A percentile compares a stretch with the other conserved stretches of the same genome.
Evolutionary conservation across 345 rosid genomes (phyloP).

Genomic region (Bretschneidera sinensis): DNA sequence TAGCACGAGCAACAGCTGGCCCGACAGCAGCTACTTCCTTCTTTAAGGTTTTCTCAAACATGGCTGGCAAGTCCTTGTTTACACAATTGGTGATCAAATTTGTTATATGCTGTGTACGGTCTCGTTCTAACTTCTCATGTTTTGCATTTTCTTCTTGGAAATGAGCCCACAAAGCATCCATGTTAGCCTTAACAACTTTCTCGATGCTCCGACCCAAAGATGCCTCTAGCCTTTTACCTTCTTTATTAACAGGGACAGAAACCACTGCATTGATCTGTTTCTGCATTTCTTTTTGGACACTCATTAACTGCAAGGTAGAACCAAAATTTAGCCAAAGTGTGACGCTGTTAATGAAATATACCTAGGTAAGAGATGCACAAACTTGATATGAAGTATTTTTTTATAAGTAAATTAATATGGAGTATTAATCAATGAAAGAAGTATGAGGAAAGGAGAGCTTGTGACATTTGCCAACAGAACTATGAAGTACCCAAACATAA

Average conservation of each 20-base stretch:
- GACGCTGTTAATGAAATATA: not conserved
- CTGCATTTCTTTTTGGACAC: slow-evolving; percentile 61
- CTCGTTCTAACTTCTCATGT: slow-evolving; percentile 55
- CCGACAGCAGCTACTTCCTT: slow-evolving; percentile 56
- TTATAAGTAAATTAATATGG: no score
- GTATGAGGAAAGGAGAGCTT: not conserved
- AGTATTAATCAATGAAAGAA: no score
- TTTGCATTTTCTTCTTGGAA: slow-evolving; percentile 58
- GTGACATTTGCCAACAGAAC: not conserved
- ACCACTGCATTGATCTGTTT: slow-evolving; percentile 54
- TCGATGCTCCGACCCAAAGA: slow-evolving; percentile 58
- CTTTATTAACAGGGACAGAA: slow-evolving; percentile 51
- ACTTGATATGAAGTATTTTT: no score
- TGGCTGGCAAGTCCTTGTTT: slow-evolving; percentile 45
- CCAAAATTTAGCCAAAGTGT: slow-evolving; percentile 1
- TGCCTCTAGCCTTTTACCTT: slow-evolving; percentile 58
- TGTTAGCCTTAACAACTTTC: slow-evolving; percentile 52
- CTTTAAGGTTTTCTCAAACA: slow-evolving; percentile 54
- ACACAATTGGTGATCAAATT: slow-evolving; percentile 45
- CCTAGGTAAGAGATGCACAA: no score
- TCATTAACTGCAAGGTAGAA: slow-evolving; percentile 35
- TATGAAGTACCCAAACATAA: not conserved
- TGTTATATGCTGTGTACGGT: slow-evolving; percentile 48
- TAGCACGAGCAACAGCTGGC: slow-evolving; percentile 42
- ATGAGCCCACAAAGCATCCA: slow-evolving; percentile 70